Evolutionary conservation across 2,329 filamentous ascomycete species (phyloP).

Genomic region (Aureobasidium sp.): DNA sequence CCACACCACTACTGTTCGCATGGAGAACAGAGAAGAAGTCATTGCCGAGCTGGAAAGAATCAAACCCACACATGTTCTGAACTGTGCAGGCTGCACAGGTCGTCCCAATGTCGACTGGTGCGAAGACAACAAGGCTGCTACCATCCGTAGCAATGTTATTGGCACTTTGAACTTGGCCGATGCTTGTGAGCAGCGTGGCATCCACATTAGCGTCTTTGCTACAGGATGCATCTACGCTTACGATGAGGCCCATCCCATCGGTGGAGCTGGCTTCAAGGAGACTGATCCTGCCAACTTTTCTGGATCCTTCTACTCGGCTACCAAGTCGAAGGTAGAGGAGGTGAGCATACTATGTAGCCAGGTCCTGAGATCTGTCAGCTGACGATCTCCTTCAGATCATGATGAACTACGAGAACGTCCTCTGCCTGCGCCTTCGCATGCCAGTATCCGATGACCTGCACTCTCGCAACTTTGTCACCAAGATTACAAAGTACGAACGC

Average conservation of each 20-base stretch:
- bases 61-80: conserved; percentile 58
- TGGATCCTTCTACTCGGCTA: conserved; percentile 61
- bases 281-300: conserved; percentile 56
- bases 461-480: conserved; percentile 60
- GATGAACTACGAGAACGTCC: conserved; percentile 51
- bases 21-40: conserved; percentile 55
- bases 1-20: conserved; percentile 52
- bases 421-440: conserved; percentile 61
- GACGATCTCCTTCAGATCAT: conserved; percentile 39
- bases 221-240: conserved; percentile 61
- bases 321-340: conserved; percentile 58
- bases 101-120: conserved; percentile 65
- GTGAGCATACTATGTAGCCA: conserved; percentile 29
- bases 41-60: conserved; percentile 47
- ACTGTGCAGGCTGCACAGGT: conserved; percentile 58
- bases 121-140: conserved; percentile 60
- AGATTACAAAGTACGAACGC: conserved; percentile 56
- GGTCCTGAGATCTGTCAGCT: neutral
- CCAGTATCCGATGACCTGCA: conserved; percentile 61
- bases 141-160: conserved; percentile 58
- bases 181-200: conserved; percentile 47
- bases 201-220: conserved; percentile 59
- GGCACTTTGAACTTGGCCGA: conserved; percentile 57
- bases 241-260: conserved; percentile 51
- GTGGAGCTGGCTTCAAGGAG: conserved; percentile 53